A percentile compares a stretch with the other conserved stretches of the same genome.
Conservation (phyloP, 2,329 filamentous ascomycete species). For the Ophiostoma piceae region DNA sequence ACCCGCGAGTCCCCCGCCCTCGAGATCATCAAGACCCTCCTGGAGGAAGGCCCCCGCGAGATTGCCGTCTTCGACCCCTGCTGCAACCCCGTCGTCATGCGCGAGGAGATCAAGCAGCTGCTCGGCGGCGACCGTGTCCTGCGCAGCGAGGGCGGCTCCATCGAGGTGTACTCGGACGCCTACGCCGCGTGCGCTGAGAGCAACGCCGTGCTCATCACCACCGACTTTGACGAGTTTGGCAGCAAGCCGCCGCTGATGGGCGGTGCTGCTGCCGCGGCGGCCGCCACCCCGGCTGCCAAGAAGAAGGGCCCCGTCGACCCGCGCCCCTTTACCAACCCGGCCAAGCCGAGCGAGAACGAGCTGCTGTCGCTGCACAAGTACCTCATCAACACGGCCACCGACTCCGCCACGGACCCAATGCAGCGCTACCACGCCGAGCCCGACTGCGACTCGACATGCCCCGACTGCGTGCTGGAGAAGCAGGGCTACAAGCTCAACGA, state of each 20-base stretch:
- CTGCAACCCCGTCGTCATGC: slow-evolving; percentile 48
- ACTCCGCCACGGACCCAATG: slow-evolving; percentile 41
- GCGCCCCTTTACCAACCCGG: slow-evolving; percentile 39
- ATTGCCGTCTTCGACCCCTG: slow-evolving; percentile 65
- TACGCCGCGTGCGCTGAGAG: slow-evolving; percentile 47
- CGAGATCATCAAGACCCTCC: slow-evolving; percentile 59
- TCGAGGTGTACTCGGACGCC: slow-evolving; percentile 45
- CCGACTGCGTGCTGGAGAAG: slow-evolving; percentile 42
- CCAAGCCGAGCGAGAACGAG: slow-evolving; percentile 40
- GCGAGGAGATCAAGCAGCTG: slow-evolving; percentile 46
- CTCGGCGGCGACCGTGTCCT: slow-evolving; percentile 35
- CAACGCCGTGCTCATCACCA: slow-evolving; percentile 51
- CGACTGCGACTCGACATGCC: slow-evolving; percentile 42
- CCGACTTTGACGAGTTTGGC: slow-evolving; percentile 53
- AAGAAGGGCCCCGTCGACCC: slow-evolving; percentile 41
- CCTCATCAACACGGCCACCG: slow-evolving; percentile 35
- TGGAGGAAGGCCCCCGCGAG: slow-evolving; percentile 59
- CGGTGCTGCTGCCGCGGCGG: slow-evolving; percentile 25
- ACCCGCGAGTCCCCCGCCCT: slow-evolving; percentile 66
- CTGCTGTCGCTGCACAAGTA: slow-evolving; percentile 46
- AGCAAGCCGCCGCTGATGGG: slow-evolving; percentile 30
- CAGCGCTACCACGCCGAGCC: slow-evolving; percentile 43
- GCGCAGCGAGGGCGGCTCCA: slow-evolving; percentile 39
- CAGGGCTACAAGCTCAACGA: slow-evolving; percentile 28
- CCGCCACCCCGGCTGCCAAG: slow-evolving; percentile 26